Conservation (phyloP, 805 yeast species). For the Barnettozyma vustinii region DNA sequence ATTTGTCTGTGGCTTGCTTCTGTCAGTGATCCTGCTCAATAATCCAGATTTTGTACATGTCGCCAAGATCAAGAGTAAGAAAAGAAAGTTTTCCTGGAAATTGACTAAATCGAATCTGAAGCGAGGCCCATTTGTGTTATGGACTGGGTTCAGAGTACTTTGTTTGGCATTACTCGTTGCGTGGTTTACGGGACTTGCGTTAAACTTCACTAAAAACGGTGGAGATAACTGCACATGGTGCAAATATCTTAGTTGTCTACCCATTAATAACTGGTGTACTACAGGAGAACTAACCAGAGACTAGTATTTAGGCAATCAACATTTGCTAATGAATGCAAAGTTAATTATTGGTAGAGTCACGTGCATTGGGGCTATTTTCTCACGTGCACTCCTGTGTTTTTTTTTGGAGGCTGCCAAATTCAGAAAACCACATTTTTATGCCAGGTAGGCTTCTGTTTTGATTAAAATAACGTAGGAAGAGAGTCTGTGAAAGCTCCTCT, state of each 20-base stretch:
- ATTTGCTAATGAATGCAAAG: background rate
- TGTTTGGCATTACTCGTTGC: slow-evolving; percentile 41
- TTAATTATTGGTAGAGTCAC: background rate
- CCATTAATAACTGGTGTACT: slow-evolving; percentile 68
- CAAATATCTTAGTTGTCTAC: slow-evolving; percentile 64
- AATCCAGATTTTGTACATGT: slow-evolving; percentile 45
- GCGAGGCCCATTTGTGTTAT: slow-evolving; percentile 38
- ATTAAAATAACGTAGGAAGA: background rate
- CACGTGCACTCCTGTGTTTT: no score
- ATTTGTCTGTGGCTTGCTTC: slow-evolving; percentile 52
- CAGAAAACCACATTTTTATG: background rate
- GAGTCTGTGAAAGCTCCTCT: background rate
- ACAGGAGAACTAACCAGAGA: slow-evolving; percentile 28
- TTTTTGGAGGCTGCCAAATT: no score
- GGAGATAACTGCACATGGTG: slow-evolving; percentile 63
- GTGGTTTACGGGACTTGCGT: slow-evolving; percentile 44
- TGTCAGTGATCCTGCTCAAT: slow-evolving; percentile 44
- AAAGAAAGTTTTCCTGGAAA: slow-evolving; percentile 8
- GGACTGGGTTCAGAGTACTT: slow-evolving; percentile 46
- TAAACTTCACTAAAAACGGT: slow-evolving; percentile 44
- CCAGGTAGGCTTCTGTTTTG: background rate
- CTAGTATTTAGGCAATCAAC: background rate
- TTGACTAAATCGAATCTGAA: slow-evolving; percentile 25
- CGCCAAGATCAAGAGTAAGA: slow-evolving; percentile 5
- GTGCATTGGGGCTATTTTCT: background rate